These are phyloP conservation scores for Phylloporus arenicola DNA, from an alignment of 768 basidiomycete genomes.

Conservation along the genomic window DNA sequence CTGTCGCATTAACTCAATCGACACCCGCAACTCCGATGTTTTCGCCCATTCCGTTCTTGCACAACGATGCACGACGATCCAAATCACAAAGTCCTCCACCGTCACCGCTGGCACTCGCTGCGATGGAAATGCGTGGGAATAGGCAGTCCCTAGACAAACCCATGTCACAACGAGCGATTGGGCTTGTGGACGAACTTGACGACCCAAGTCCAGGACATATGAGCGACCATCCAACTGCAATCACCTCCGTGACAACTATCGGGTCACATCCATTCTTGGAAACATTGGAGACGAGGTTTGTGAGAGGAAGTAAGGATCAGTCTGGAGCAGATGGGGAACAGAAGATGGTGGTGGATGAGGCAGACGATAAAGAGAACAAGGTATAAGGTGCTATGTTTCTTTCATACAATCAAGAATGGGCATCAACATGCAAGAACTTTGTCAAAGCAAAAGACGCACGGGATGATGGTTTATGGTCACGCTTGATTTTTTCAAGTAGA, in stretches of 20 bases:
- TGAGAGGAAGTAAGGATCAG: slow-evolving; percentile 41
- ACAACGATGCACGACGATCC: slow-evolving; percentile 75
- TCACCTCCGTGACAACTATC: slow-evolving; percentile 58
- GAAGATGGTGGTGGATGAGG: slow-evolving; percentile 36
- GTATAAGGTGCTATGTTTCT: slow-evolving; percentile 27
- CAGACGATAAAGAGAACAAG: slow-evolving; percentile 54
- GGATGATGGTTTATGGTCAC: slow-evolving; percentile 28
- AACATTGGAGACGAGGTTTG: slow-evolving; percentile 59
- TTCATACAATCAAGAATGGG: slow-evolving; percentile 1
- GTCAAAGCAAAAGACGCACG: slow-evolving; percentile 1
- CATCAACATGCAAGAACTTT: neutral
- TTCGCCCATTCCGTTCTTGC: slow-evolving; percentile 83
- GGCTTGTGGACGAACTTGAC: slow-evolving; percentile 81
- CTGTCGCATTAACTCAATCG: slow-evolving; percentile 45
- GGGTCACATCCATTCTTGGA: slow-evolving; percentile 44
- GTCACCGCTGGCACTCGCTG: slow-evolving; percentile 57
- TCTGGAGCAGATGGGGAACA: slow-evolving; percentile 23
- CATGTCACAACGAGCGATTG: slow-evolving; percentile 48
- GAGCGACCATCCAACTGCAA: slow-evolving; percentile 71
- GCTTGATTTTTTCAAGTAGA: slow-evolving; percentile 82
- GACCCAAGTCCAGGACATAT: slow-evolving; percentile 81
- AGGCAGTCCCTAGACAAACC: slow-evolving; percentile 36
- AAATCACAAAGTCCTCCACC: slow-evolving; percentile 76
- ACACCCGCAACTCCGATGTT: slow-evolving; percentile 76
- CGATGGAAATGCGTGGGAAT: slow-evolving; percentile 28